Evolutionary conservation across 352 stramenopile genomes (phyloP).

Genomic region (Globisporangium ultimum): DNA sequence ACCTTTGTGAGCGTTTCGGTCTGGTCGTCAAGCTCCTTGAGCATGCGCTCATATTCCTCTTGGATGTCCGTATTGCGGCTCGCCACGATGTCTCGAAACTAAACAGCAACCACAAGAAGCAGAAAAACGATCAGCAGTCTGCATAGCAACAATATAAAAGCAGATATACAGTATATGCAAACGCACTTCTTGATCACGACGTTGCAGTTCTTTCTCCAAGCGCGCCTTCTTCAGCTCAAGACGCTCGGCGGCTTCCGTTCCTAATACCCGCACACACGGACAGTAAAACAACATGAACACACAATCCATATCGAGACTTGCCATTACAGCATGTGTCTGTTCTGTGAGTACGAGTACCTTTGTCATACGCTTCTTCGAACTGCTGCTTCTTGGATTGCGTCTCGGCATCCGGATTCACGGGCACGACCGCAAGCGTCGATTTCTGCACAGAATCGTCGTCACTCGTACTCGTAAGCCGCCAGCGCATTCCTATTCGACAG

Average conservation of each 20-base stretch:
- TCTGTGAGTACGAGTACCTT: constrained; percentile 16
- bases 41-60: constrained; percentile 72
- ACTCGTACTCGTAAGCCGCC: too few species aligned
- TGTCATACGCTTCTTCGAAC: constrained; percentile 54
- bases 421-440: constrained; percentile 58
- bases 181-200: constrained; percentile 39
- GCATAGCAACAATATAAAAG: too few species aligned
- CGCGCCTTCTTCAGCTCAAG: constrained; percentile 60
- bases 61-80: constrained; percentile 73
- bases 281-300: neutral
- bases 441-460: constrained; percentile 20
- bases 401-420: constrained; percentile 28
- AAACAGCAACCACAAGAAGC: too few species aligned
- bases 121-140: too few species aligned
- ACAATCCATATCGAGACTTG: neutral
- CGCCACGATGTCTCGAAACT: constrained; percentile 64
- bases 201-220: constrained; percentile 62
- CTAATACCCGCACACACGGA: constrained; percentile 4
- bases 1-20: constrained; percentile 31
- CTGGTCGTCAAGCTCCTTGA: constrained; percentile 71
- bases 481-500: neutral
- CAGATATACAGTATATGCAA: neutral
- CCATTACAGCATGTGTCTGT: neutral
- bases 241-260: constrained; percentile 58
- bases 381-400: constrained; percentile 34